phyloP scores from a whole-genome alignment of 805 yeast genomes.

The Monosporozyma aerobia region DNA sequence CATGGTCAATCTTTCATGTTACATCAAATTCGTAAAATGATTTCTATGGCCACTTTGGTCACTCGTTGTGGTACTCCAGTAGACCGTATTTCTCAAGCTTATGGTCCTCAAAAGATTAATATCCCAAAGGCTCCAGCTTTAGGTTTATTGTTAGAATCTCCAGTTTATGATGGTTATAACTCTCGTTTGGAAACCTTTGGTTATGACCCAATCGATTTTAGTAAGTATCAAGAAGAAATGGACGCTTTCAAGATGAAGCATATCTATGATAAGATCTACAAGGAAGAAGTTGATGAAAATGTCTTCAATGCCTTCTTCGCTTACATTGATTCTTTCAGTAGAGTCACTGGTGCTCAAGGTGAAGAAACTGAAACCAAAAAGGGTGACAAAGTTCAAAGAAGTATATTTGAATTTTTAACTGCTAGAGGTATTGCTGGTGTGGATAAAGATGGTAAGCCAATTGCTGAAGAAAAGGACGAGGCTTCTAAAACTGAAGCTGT shows the following conservation, averaged over 20 bases:
- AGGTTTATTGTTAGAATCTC: constrained; percentile 82
- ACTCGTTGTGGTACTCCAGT: constrained; percentile 81
- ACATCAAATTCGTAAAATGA: constrained; percentile 97
- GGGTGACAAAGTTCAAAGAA: constrained; percentile 24
- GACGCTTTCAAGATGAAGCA: constrained; percentile 76
- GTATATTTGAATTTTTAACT: constrained; percentile 35
- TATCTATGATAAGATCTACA: constrained; percentile 87
- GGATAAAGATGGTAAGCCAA: constrained; percentile 2
- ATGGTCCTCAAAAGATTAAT: constrained; percentile 63
- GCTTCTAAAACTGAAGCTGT: background rate
- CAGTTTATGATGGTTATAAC: constrained; percentile 84
- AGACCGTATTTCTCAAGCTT: constrained; percentile 67
- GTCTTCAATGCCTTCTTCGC: constrained; percentile 85
- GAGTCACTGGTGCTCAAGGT: constrained; percentile 44
- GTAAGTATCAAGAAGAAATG: constrained; percentile 58
- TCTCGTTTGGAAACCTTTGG: constrained; percentile 63
- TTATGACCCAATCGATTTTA: constrained; percentile 64
- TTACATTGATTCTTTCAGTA: constrained; percentile 72
- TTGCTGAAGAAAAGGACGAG: background rate
- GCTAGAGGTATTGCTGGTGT: constrained; percentile 33
- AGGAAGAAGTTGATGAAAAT: constrained; percentile 81
- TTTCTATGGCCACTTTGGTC: constrained; percentile 83
- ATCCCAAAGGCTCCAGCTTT: constrained; percentile 97
- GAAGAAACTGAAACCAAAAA: constrained; percentile 26
- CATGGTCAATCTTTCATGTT: constrained; percentile 98